These are phyloP conservation scores for Theileria annulata DNA, from an alignment of 169 alveolate species.

Conservation along the genomic window DNA sequence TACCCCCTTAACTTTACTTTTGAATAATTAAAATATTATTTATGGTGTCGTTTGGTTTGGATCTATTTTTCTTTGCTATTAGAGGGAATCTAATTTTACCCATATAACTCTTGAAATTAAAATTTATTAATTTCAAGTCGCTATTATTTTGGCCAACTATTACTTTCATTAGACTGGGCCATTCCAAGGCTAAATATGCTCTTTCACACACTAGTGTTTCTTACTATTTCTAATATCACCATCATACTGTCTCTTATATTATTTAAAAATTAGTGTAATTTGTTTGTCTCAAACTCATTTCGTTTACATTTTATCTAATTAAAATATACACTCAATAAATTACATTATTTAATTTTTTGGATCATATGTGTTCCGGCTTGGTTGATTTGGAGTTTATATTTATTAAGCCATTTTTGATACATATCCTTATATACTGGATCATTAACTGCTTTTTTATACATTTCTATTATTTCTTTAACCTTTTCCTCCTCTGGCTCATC, in stretches of 20 bases:
- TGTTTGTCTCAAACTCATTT: no score
- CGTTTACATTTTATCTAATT: no score
- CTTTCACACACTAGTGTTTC: neutral
- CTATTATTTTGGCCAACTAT: neutral
- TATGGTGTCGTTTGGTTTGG: neutral
- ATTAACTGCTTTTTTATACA: constrained; percentile 43
- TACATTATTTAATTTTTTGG: neutral
- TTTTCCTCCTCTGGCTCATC: constrained; percentile 40
- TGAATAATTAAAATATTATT: no score
- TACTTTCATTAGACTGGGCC: neutral
- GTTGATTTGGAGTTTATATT: neutral
- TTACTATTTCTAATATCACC: neutral
- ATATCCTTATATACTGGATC: constrained; percentile 32
- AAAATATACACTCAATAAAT: no score
- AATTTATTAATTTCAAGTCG: neutral
- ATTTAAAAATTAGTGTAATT: no score
- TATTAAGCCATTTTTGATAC: constrained; percentile 37
- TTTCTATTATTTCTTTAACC: constrained; percentile 40
- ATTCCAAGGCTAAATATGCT: neutral
- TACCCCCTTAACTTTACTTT: neutral
- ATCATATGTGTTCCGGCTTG: neutral
- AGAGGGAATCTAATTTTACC: neutral
- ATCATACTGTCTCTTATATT: neutral
- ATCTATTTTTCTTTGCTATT: neutral
- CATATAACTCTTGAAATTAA: neutral